Base-by-base conservation (phyloP, 805 yeast genomes). In the Metschnikowia koreensis region DNA sequence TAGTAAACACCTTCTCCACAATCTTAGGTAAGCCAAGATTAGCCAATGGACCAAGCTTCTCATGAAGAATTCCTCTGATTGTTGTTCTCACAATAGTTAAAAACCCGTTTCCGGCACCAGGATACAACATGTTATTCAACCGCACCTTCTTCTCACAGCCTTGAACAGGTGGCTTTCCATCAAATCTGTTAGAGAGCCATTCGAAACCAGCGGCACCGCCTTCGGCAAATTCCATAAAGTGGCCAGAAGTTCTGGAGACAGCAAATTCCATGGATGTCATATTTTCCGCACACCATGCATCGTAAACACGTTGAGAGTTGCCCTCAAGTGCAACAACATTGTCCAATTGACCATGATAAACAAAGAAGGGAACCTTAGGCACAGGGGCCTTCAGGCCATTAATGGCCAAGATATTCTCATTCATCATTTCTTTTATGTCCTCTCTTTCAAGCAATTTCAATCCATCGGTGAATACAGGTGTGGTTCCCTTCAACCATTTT, bases 91-190 rank as follows among this genome's bases (percentile, higher is more conserved):
- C 22, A 22, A 22, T 16, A 10, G 28, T 17, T 9, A 11, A 13
- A 6, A 26, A 9, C 22, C 26, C 29, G 29, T 13, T 11, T 13
- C 46, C 51, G 13, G 50, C 52, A 13, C 53, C 53, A 2, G 57
- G 55, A 31, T 55, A 55, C 10, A 45, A 55, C 26, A 51, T 28
- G 38, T 54, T 54, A 48, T 6, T 47, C 22, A 41, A 22, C 3
- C 34, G 34, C 12, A 31, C 34, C 13, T 9, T 31, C 10, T 12
- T 9, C 10, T 9, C 13, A 31, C 34, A 31, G 3, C 34, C 34
- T 10, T 12, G 10, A 31, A 31, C 34, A 9, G 34, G 34, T 10
- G 10, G 12, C 34, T 31, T 12, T 12, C 34, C 34, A 31, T 31
- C 13, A 31, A 31, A 31, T 31, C 34, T 31, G 10, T 31, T 31